Conservation (phyloP, 83 land plant species). For the Diphasiastrum complanatum region DNA sequence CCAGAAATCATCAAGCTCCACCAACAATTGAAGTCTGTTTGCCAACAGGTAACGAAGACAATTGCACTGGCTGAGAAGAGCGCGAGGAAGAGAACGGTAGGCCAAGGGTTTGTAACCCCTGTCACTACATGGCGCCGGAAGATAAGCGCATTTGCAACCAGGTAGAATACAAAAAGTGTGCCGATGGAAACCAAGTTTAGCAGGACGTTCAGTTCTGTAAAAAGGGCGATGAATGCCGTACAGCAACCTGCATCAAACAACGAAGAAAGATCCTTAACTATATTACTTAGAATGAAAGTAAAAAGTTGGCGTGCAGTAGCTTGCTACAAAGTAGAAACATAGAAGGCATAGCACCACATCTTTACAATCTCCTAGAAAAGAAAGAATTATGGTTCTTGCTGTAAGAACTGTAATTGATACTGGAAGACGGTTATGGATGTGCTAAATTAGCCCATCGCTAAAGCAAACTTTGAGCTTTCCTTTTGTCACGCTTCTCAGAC, state of each 20-base stretch:
- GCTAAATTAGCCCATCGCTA: too few relatives aligned
- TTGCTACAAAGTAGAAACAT: too few relatives aligned
- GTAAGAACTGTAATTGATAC: too few relatives aligned
- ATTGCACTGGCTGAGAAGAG: slow-evolving; percentile 37
- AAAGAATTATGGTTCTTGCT: too few relatives aligned
- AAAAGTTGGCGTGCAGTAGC: too few relatives aligned
- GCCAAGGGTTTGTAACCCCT: slow-evolving; percentile 46
- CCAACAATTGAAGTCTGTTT: slow-evolving; percentile 9
- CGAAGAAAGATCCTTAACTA: slow-evolving; percentile 12
- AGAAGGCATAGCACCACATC: too few relatives aligned
- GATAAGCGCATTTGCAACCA: slow-evolving; percentile 92
- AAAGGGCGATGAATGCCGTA: slow-evolving; percentile 58
- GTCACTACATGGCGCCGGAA: slow-evolving; percentile 60
- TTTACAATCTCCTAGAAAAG: too few relatives aligned
- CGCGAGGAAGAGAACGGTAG: slow-evolving; percentile 41
- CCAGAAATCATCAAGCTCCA: slow-evolving; percentile 19
- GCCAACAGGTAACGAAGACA: slow-evolving; percentile 55
- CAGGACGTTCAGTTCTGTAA: slow-evolving; percentile 61
- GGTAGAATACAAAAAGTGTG: slow-evolving; percentile 91
- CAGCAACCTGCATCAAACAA: slow-evolving; percentile 51
- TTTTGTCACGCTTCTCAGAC: too few relatives aligned
- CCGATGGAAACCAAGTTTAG: slow-evolving; percentile 81
- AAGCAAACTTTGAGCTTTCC: too few relatives aligned
- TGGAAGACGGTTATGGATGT: too few relatives aligned
- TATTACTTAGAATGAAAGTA: too few relatives aligned